Conservation (phyloP, 352 stramenopile species). For the Pythium aquatile region DNA sequence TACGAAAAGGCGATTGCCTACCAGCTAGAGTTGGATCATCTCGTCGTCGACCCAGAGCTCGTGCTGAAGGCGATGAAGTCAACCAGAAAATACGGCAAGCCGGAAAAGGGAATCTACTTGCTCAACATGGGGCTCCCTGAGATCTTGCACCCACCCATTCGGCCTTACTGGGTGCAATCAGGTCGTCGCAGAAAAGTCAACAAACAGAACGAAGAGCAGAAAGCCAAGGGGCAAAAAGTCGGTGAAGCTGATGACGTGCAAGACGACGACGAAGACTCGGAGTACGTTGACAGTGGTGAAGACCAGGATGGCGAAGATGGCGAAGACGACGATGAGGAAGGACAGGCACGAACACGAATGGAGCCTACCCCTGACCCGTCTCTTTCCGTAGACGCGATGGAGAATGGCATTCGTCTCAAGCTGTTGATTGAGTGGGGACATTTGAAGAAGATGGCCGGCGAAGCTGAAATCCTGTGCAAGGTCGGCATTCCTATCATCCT, state of each 20-base stretch:
- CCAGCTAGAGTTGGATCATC: constrained; percentile 44
- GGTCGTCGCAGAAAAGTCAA: constrained; percentile 26
- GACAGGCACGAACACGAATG: constrained; percentile 49
- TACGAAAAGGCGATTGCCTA: constrained; percentile 72
- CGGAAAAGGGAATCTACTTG: constrained; percentile 54
- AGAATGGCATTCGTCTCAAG: constrained; percentile 79
- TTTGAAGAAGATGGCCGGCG: constrained; percentile 63
- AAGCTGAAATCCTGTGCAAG: constrained; percentile 77
- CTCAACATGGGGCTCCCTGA: constrained; percentile 59
- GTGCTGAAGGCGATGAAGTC: constrained; percentile 70
- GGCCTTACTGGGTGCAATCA: constrained; percentile 78
- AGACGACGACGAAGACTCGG: constrained; percentile 32
- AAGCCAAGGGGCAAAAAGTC: constrained; percentile 21
- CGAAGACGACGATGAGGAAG: constrained; percentile 63
- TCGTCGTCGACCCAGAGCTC: constrained; percentile 58
- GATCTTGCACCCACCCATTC: constrained; percentile 69
- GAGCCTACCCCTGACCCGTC: constrained; percentile 65
- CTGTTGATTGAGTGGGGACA: constrained; percentile 79
- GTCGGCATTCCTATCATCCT: constrained; percentile 83
- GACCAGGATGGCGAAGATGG: constrained; percentile 31
- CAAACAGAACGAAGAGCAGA: constrained; percentile 18
- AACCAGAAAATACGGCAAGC: constrained; percentile 47
- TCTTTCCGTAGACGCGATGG: constrained; percentile 81
- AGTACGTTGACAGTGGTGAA: constrained; percentile 33
- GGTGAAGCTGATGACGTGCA: constrained; percentile 14